Evolutionary conservation across 805 yeast species (phyloP), one percentile per base, ranked within the genome.

Genomic region (Cyberlindnera euphorbiae): DNA sequence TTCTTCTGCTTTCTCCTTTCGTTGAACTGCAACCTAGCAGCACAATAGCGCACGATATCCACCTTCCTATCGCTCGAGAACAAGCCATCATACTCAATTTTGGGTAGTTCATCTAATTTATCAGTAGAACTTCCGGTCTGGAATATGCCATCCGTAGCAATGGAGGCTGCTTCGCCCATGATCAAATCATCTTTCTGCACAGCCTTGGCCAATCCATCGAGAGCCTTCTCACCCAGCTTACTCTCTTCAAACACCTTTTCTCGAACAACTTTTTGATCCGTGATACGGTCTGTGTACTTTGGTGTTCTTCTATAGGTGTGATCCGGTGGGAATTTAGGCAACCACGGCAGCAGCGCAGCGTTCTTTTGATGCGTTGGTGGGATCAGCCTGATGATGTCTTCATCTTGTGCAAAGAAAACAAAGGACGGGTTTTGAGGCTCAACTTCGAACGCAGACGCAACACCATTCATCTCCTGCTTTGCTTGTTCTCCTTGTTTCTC

Each of bases 321-420:
- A 51, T 87, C 95, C 0, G 97, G 96, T 1, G 98, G 98, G 19
- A 90, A 67, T 10, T 77, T 77, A 0, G 98, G 98, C 48, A 90
- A 63, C 79, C 88, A 88, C 6, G 63, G 53, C 0, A 94, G 94
- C 7, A 85, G 69, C 41, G 75, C 75, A 5, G 56, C 53, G 32
- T 62, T 63, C 25, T 58, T 46, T 18, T 58, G 53, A 16, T 66
- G 62, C 1, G 62, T 56, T 24, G 79, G 61, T 38, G 79, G 88
- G 11, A 81, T 73, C 17, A 84, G 64, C 32, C 69, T 63, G 3
- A 75, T 66, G 4, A 77, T 64, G 35, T 69, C 73, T 33, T 73
- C 67, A 17, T 65, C 66, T 39, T 73, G 73, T 27, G 72, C 64
- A 43, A 68, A 69, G 52, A 77, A 78, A 32, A 77, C 75, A 32